Evolutionary conservation across 2,329 filamentous ascomycete genomes (phyloP).

Genomic region (Fusarium solani-melongenae): DNA sequence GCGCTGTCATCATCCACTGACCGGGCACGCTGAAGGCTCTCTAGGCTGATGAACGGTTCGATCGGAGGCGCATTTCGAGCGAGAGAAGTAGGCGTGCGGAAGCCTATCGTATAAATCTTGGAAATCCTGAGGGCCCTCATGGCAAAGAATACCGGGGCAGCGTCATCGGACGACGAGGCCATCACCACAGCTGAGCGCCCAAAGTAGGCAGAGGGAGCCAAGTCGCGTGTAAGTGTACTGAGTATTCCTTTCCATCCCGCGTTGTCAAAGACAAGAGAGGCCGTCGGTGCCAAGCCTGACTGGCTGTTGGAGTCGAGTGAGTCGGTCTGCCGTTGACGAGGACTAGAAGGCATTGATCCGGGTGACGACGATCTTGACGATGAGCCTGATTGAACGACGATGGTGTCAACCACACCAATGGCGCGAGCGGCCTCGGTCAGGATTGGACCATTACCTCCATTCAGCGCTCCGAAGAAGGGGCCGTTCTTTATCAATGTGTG

Average conservation of each 20-base stretch:
- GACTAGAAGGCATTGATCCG: slow-evolving; percentile 61
- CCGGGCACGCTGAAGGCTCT: slow-evolving; percentile 67
- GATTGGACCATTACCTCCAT: slow-evolving; percentile 63
- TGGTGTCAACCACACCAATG: slow-evolving; percentile 85
- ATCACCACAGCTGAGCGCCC: slow-evolving; percentile 81
- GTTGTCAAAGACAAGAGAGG: slow-evolving; percentile 79
- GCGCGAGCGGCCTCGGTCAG: slow-evolving; percentile 81
- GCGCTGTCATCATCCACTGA: slow-evolving; percentile 63
- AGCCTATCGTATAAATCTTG: slow-evolving; percentile 86
- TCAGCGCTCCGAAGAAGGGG: slow-evolving; percentile 62
- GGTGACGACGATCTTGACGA: slow-evolving; percentile 58
- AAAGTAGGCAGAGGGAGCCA: slow-evolving; percentile 84
- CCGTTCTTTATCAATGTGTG: slow-evolving; percentile 69
- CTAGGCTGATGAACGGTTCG: slow-evolving; percentile 82
- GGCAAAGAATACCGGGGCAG: slow-evolving; percentile 82
- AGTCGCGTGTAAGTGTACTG: slow-evolving; percentile 82
- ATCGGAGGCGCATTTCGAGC: slow-evolving; percentile 73
- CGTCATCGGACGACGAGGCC: slow-evolving; percentile 78
- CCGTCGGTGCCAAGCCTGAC: slow-evolving; percentile 58
- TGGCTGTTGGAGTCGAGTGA: slow-evolving; percentile 38
- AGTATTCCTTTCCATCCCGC: slow-evolving; percentile 88
- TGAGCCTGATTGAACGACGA: slow-evolving; percentile 68
- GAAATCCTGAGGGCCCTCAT: slow-evolving; percentile 79
- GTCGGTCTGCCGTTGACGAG: slow-evolving; percentile 51
- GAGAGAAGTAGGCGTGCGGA: slow-evolving; percentile 72